Base-by-base conservation (phyloP, 2,329 filamentous ascomycete species). In the Trichoderma sp. region DNA sequence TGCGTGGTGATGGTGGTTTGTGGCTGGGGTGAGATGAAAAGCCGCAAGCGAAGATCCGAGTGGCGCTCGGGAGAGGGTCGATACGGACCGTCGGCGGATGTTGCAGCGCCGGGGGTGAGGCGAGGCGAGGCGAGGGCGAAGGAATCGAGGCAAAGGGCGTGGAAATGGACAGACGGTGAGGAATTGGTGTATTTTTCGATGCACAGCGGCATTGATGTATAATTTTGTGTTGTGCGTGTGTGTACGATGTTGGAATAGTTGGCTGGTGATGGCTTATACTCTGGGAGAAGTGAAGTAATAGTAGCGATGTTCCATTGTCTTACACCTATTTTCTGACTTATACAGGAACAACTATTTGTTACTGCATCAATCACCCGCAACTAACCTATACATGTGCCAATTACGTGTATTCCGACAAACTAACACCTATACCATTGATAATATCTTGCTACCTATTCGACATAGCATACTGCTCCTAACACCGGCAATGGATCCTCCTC, bases 21-120 rank as follows among this genome's bases (percentile, higher is more conserved):
- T 70, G 66, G 28, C 28, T 61, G 18, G 57, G 57, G 53, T 3
- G 21, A 26, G 43, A 36, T 18, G 66, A 51, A 60, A 60, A 34
- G 26, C 53, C 51, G 34, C 21, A 24, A 6, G 66, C 66, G 66
- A 70, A 62, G 66, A 51, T 36, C 57, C 66, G 66, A 70, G n/a
- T 15, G 14, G 28, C 15, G 39, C 34, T 14, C 11, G 28, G 39
- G 15, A 43, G 15, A 43, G 39, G 15, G 15, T n/a, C 15, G 14
- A 43, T 62, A 32, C 66, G 66, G 66, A 70, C 66, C 57, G 66
- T 70, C 57, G 66, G 66, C 57, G 66, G 28, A 70, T 61, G 57
- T 70, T 24, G 36, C 24, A 53, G 47, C 47, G 57, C 65, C 65
- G 65, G 26, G 56, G 34, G 34, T 15, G 34, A 15, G 15, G 34